Conservation (phyloP, 2,329 filamentous ascomycete species). For the Diaporthe citriasiana region DNA sequence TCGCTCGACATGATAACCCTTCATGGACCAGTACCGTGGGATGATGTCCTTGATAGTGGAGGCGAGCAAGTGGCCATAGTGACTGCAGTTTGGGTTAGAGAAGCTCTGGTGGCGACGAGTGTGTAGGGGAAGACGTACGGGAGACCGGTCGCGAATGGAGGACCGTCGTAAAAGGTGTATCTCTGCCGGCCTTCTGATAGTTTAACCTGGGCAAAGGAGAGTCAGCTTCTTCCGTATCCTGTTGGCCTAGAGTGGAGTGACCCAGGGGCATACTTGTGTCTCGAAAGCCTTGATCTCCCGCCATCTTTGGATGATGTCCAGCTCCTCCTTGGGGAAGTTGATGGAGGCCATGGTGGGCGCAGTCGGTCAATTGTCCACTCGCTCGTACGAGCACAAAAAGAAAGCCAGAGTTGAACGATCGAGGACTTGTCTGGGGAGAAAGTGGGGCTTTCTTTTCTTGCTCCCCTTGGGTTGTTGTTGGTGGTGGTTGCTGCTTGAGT, state of each 20-base stretch:
- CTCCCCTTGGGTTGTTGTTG: slow-evolving; percentile 9
- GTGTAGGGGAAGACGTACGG: slow-evolving; percentile 51
- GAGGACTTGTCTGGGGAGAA: not conserved
- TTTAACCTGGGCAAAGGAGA: slow-evolving; percentile 67
- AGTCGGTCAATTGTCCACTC: slow-evolving; percentile 38
- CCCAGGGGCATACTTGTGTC: slow-evolving; percentile 72
- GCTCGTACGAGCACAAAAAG: not conserved
- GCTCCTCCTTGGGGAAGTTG: slow-evolving; percentile 93
- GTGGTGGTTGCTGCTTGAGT: slow-evolving; percentile 38
- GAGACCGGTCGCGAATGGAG: slow-evolving; percentile 81
- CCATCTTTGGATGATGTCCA: slow-evolving; percentile 87
- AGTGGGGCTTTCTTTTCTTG: slow-evolving; percentile 13
- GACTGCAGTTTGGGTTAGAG: slow-evolving; percentile 47
- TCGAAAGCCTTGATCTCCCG: slow-evolving; percentile 93
- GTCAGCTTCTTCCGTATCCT: not conserved
- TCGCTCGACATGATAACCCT: slow-evolving; percentile 91
- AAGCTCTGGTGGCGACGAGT: not conserved
- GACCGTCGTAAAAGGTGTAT: slow-evolving; percentile 96
- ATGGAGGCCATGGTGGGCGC: slow-evolving; percentile 76
- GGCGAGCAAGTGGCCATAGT: slow-evolving; percentile 82
- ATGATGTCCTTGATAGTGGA: slow-evolving; percentile 99
- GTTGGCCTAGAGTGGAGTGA: not conserved
- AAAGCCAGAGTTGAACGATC: not conserved
- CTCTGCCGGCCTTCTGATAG: slow-evolving; percentile 85
- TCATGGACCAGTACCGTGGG: slow-evolving; percentile 97